Conservation (phyloP, 768 basidiomycete species). For the Lentinula boryana region DNA sequence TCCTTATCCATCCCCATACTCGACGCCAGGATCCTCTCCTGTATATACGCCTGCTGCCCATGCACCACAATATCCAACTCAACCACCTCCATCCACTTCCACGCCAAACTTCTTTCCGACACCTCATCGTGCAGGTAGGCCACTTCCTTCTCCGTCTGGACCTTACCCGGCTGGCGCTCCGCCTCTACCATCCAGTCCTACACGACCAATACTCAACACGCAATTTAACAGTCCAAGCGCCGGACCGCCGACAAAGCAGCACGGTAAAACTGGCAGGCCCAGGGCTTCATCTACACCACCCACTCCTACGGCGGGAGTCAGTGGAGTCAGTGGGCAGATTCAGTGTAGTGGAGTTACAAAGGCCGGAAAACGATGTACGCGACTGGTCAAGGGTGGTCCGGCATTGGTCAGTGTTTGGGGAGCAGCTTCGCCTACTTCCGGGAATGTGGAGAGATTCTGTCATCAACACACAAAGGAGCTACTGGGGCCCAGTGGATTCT, state of each 20-base stretch:
- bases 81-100: slow-evolving; percentile 2
- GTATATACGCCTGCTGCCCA: slow-evolving; percentile 13
- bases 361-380: slow-evolving; percentile 54
- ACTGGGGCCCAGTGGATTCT: slow-evolving; percentile 49
- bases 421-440: slow-evolving; percentile 7
- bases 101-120: background rate
- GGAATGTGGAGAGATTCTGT: slow-evolving; percentile 46
- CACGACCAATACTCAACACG: background rate
- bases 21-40: slow-evolving; percentile 12
- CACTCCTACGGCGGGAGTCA: slow-evolving; percentile 9
- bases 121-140: background rate
- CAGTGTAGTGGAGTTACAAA: slow-evolving; percentile 68
- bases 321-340: slow-evolving; percentile 13
- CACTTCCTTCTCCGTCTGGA: slow-evolving; percentile 1
- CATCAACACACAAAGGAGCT: slow-evolving; percentile 58
- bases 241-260: background rate
- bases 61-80: slow-evolving; percentile 13
- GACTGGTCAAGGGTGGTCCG: slow-evolving; percentile 43
- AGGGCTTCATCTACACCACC: slow-evolving; percentile 17
- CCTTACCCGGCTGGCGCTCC: background rate
- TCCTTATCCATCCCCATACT: slow-evolving; percentile 8
- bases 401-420: slow-evolving; percentile 16
- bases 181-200: background rate
- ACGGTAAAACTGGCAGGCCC: slow-evolving; percentile 3
- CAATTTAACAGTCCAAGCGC: slow-evolving; percentile 1